Conservation (phyloP, 768 basidiomycete genomes). For the Cyclocybe aegerita region DNA sequence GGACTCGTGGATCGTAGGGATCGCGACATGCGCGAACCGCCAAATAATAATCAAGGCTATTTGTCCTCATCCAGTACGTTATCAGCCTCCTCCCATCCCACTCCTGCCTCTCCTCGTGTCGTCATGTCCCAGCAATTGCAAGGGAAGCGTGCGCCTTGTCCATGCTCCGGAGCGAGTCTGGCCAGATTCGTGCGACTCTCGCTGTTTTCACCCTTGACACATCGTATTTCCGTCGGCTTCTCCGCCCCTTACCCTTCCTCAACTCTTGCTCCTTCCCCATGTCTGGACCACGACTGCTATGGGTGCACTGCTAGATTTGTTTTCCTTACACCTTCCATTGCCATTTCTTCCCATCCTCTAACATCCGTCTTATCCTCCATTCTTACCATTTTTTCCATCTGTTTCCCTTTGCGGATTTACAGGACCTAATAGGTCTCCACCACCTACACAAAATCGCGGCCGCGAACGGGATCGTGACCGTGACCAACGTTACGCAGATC, state of each 20-base stretch:
- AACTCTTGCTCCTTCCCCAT: conserved; percentile 26
- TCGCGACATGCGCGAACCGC: conserved; percentile 26
- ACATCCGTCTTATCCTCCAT: conserved; percentile 27
- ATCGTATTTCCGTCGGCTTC: no score
- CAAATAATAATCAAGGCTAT: conserved; percentile 29
- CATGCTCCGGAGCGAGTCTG: no score
- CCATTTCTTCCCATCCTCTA: conserved; percentile 31
- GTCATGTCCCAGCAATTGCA: conserved; percentile 18
- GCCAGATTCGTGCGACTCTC: no score
- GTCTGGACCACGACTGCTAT: conserved; percentile 34
- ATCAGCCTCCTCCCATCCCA: conserved; percentile 51
- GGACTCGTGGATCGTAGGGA: conserved; percentile 24
- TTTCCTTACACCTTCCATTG: conserved; percentile 33
- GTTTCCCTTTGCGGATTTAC: conserved; percentile 35
- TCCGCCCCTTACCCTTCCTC: neutral
- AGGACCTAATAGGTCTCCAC: conserved; percentile 51
- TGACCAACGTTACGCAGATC: conserved; percentile 20
- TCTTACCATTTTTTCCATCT: conserved; percentile 34
- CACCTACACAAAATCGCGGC: conserved; percentile 15
- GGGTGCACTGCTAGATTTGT: conserved; percentile 41
- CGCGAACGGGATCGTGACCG: conserved; percentile 26
- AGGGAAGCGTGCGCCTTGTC: conserved; percentile 21
- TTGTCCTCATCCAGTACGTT: conserved; percentile 59
- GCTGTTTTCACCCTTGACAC: no score
- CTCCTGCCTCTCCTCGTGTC: conserved; percentile 30